A percentile compares a stretch with the other conserved stretches of the same genome.
phyloP scores from a whole-genome alignment of 2,329 filamentous ascomycete genomes.

The Phialemoniopsis sp. region DNA sequence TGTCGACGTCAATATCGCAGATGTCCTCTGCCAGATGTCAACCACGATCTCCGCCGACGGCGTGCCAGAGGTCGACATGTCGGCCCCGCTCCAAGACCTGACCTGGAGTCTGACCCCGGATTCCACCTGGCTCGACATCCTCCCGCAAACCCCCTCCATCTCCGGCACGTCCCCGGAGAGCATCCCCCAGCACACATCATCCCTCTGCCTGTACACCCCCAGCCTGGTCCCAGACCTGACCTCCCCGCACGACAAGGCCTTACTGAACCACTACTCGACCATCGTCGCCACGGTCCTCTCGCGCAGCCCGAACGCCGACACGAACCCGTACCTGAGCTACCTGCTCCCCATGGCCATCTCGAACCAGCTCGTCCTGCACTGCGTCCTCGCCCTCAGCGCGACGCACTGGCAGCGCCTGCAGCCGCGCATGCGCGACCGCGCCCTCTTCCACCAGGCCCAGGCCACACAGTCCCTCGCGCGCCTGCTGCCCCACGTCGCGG shows the following conservation, averaged over 20 bases:
- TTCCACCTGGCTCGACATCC: conserved; percentile 8
- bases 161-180: conserved; percentile 15
- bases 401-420: conserved; percentile 1
- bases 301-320: conserved; percentile 5
- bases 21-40: too few relatives aligned
- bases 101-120: too few relatives aligned
- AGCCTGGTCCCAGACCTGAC: conserved; percentile 21
- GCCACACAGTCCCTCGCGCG: conserved; percentile 22
- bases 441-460: conserved; percentile 23
- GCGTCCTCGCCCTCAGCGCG: conserved; percentile 12
- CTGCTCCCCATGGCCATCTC: conserved; percentile 14
- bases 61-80: too few relatives aligned
- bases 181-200: conserved; percentile 10
- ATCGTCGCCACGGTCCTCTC: conserved; percentile 27
- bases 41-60: too few relatives aligned
- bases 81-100: too few relatives aligned
- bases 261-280: conserved; percentile 27
- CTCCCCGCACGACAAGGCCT: conserved; percentile 21
- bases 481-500: conserved; percentile 28
- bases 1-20: too few relatives aligned
- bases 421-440: conserved; percentile 8
- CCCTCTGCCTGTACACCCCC: conserved; percentile 21
- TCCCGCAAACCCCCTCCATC: conserved; percentile 17
- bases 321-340: conserved; percentile 10
- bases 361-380: conserved; percentile 18